A percentile compares a stretch with the other conserved stretches of the same genome.
These are phyloP conservation scores for Nannochloropsis gaditana DNA, from an alignment of 108 stramenopile genomes.

Conservation along the genomic window DNA sequence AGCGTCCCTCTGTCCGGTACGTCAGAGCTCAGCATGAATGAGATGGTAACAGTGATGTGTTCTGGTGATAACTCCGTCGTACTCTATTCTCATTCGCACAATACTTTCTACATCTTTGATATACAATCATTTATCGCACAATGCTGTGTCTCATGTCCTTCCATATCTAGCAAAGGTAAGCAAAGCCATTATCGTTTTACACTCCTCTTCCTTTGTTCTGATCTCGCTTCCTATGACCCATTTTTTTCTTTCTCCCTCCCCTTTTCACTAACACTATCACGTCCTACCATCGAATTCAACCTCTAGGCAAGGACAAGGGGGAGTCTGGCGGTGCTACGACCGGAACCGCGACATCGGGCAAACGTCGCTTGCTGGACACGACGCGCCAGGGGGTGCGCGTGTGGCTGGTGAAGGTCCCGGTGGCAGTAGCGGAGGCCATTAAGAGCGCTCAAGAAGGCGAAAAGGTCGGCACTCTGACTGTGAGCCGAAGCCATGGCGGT, in stretches of 20 bases:
- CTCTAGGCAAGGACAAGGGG: neutral
- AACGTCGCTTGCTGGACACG: neutral
- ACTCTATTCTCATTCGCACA: too few species aligned
- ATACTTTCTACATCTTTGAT: too few species aligned
- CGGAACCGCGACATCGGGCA: neutral
- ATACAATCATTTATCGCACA: too few species aligned
- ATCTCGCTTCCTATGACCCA: neutral
- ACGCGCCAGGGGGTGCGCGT: neutral
- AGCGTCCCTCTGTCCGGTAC: too few species aligned
- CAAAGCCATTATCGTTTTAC: neutral
- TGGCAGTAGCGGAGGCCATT: neutral
- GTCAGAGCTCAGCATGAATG: too few species aligned
- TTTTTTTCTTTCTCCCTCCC: neutral
- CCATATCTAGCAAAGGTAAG: neutral
- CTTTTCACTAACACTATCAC: neutral
- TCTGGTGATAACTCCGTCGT: too few species aligned
- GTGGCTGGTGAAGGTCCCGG: neutral
- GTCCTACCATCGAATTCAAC: neutral
- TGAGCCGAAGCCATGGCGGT: neutral
- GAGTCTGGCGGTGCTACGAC: neutral
- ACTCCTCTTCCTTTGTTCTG: neutral
- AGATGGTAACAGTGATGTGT: too few species aligned
- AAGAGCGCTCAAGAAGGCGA: slow-evolving; percentile 1
- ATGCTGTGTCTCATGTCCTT: too few species aligned
- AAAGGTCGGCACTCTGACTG: neutral